These are phyloP conservation scores for Kurtzmaniella fragi DNA, from an alignment of 805 yeast genomes.

Conservation along the genomic window DNA sequence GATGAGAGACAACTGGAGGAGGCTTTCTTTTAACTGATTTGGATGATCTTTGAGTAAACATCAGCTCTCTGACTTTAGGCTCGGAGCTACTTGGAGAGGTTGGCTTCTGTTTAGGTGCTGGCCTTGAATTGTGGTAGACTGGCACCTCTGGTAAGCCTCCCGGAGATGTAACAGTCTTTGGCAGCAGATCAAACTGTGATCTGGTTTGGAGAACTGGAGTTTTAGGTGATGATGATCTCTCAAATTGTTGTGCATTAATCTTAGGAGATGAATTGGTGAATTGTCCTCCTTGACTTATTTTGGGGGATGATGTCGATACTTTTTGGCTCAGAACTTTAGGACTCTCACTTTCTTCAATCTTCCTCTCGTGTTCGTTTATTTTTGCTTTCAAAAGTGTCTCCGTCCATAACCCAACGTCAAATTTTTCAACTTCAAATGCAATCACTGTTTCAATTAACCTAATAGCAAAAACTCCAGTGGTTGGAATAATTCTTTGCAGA, in stretches of 20 bases:
- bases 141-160: no score
- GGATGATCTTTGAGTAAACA: constrained; percentile 11
- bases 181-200: constrained; percentile 1
- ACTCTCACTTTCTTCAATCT: constrained; percentile 10
- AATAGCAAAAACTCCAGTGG: constrained; percentile 50
- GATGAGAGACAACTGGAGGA: constrained; percentile 22
- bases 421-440: constrained; percentile 50
- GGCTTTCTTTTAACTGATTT: constrained; percentile 22
- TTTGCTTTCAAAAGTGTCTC: constrained; percentile 46
- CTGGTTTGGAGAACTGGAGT: constrained; percentile 2
- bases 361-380: constrained; percentile 43
- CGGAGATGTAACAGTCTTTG: neutral
- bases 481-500: constrained; percentile 26
- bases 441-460: constrained; percentile 52
- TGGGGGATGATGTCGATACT: no score
- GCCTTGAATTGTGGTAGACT: constrained; percentile 2
- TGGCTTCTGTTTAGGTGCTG: constrained; percentile 8
- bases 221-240: neutral
- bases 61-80: constrained; percentile 3
- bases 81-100: constrained; percentile 5
- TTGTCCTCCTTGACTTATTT: no score
- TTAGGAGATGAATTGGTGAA: no score
- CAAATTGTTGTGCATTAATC: no score
- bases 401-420: constrained; percentile 55
- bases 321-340: no score